phyloP scores from a whole-genome alignment of 306 rosid species.

The Quercus agrifolia region DNA sequence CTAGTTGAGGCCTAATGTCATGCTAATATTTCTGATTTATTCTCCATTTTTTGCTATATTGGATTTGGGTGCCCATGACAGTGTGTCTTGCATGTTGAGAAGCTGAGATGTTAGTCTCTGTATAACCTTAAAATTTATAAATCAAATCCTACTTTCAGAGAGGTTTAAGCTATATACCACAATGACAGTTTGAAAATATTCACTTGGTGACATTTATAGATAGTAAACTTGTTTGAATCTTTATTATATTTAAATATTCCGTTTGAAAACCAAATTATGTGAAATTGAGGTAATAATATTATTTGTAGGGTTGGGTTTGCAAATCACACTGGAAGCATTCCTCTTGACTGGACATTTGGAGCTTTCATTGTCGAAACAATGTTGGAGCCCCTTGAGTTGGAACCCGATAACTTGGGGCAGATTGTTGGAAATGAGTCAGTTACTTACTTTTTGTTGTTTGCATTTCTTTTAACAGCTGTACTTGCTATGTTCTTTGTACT shows the following conservation, averaged over 20 bases:
- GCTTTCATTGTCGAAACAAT: slow-evolving; percentile 43
- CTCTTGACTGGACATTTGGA: slow-evolving; percentile 53
- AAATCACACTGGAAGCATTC: slow-evolving; percentile 26
- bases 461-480: slow-evolving; percentile 34
- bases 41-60: not conserved
- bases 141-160: not conserved
- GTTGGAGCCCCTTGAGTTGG: slow-evolving; percentile 36
- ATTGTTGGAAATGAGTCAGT: slow-evolving; percentile 42
- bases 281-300: not conserved
- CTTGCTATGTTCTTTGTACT: slow-evolving; percentile 34
- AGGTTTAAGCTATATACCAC: not conserved
- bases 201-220: not conserved
- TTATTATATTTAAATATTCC: not conserved
- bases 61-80: not conserved
- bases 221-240: not conserved
- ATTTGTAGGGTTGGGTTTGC: slow-evolving; percentile 42
- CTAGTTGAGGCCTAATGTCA: not conserved
- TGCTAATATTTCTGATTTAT: not conserved
- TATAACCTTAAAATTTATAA: not conserved
- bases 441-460: slow-evolving; percentile 45
- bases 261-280: not conserved
- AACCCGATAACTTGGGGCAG: slow-evolving; percentile 26
- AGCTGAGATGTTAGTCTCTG: not conserved
- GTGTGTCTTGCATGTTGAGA: not conserved
- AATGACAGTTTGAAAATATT: not conserved